phyloP scores from a whole-genome alignment of 2,329 filamentous ascomycete species.

The Arthroderma uncinatum region DNA sequence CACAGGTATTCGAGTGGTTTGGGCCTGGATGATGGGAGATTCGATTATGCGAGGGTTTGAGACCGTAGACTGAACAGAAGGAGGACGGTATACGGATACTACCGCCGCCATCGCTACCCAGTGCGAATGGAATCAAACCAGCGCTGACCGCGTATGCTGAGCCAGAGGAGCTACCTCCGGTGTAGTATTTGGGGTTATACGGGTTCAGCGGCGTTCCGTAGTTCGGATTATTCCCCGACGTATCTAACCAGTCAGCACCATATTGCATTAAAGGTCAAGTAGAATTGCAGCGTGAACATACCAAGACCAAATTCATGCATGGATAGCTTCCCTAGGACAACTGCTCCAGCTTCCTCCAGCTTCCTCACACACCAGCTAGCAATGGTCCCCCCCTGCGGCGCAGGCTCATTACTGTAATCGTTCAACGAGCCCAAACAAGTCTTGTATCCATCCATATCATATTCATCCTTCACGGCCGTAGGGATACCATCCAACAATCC shows the following conservation, averaged over 20 bases:
- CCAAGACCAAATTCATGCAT: conserved; percentile 65
- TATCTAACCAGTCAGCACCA: conserved; percentile 37
- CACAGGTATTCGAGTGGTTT: conserved; percentile 47
- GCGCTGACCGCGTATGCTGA: conserved; percentile 54
- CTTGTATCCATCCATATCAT: conserved; percentile 54
- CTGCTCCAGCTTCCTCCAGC: conserved; percentile 56
- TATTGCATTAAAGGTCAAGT: background rate
- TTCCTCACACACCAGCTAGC: conserved; percentile 56
- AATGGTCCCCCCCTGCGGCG: conserved; percentile 25
- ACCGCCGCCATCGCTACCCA: conserved; percentile 10
- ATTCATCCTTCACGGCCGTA: conserved; percentile 66
- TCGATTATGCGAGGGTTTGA: conserved; percentile 9
- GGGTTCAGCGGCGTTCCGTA: conserved; percentile 63
- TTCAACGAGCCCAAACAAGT: conserved; percentile 50
- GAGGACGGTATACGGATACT: conserved; percentile 10
- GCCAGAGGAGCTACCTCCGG: conserved; percentile 63
- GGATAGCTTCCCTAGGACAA: conserved; percentile 59
- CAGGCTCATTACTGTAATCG: conserved; percentile 36
- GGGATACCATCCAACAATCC: conserved; percentile 67
- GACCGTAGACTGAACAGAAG: conserved; percentile 11
- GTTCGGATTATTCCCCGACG: conserved; percentile 59
- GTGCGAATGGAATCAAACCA: conserved; percentile 48
- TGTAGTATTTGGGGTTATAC: conserved; percentile 59
- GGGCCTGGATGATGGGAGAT: conserved; percentile 40
- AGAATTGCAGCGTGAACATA: conserved; percentile 17